A percentile compares a stretch with the other conserved stretches of the same genome.
phyloP scores from a whole-genome alignment of 2,329 filamentous ascomycete genomes.

The Lachnum nothofagi region DNA sequence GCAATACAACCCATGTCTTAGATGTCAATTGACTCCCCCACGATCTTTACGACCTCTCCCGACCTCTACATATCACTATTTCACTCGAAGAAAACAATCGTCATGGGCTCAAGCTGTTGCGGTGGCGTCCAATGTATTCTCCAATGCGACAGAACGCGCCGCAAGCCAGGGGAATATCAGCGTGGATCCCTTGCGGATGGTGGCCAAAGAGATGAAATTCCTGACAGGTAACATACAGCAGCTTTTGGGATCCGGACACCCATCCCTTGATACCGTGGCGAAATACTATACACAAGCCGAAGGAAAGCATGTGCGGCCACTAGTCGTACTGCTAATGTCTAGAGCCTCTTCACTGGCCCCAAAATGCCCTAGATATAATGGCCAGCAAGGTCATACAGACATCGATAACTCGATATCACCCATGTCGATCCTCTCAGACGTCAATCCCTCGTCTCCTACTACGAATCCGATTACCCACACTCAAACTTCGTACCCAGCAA shows the following conservation, averaged over 20 bases:
- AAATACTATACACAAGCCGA: slow-evolving; percentile 98
- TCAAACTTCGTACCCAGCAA: slow-evolving; percentile 30
- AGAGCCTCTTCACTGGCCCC: slow-evolving; percentile 79
- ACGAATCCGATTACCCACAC: slow-evolving; percentile 45
- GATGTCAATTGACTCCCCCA: slow-evolving; percentile 33
- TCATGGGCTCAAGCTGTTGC: slow-evolving; percentile 71
- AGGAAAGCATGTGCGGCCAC: slow-evolving; percentile 91
- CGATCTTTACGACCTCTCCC: slow-evolving; percentile 9
- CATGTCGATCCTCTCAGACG: slow-evolving; percentile 64
- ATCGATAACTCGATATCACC: slow-evolving; percentile 60
- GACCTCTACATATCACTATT: slow-evolving; percentile 29
- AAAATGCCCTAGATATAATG: slow-evolving; percentile 47
- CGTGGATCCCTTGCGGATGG: slow-evolving; percentile 81
- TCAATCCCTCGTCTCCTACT: slow-evolving; percentile 64
- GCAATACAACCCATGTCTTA: slow-evolving; percentile 37
- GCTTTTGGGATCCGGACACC: slow-evolving; percentile 89
- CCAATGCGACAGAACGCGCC: slow-evolving; percentile 56
- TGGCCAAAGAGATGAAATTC: slow-evolving; percentile 95
- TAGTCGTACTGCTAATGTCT: slow-evolving; percentile 95
- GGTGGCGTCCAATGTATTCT: slow-evolving; percentile 65
- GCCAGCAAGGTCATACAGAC: slow-evolving; percentile 30
- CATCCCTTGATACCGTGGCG: slow-evolving; percentile 85
- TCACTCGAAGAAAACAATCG: slow-evolving; percentile 49
- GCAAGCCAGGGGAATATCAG: slow-evolving; percentile 61
- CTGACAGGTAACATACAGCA: slow-evolving; percentile 89